Percentiles rank a stretch among this genome's conserved stretches.
Evolutionary conservation across 192 early-diverging fungal genomes (phyloP).

Genomic region (Fimicolochytrium jonesii): DNA sequence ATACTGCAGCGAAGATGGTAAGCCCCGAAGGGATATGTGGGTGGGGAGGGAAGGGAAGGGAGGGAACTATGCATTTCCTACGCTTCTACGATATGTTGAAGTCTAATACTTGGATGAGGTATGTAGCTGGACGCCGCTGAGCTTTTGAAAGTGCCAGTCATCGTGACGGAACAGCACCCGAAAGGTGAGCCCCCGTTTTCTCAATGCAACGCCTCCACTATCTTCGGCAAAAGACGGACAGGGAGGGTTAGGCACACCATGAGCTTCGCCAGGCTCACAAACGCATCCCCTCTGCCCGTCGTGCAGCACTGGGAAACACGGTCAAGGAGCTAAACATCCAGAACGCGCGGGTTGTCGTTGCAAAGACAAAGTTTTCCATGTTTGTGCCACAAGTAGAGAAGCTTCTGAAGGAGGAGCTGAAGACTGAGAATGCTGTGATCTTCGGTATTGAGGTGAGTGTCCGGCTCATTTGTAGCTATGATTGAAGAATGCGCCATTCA

Average conservation of each 20-base stretch:
- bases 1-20: conserved; percentile 85
- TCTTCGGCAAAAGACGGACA: too few relatives aligned
- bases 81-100: neutral
- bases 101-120: neutral
- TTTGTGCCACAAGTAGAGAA: conserved; percentile 54
- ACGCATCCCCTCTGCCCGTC: too few relatives aligned
- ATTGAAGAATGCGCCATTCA: too few relatives aligned
- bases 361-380: conserved; percentile 94
- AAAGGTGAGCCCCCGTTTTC: too few relatives aligned
- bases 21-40: too few relatives aligned
- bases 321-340: conserved; percentile 71
- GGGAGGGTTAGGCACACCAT: too few relatives aligned
- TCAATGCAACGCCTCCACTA: too few relatives aligned
- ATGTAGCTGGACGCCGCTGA: conserved; percentile 63
- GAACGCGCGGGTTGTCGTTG: conserved; percentile 49
- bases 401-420: conserved; percentile 41
- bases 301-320: conserved; percentile 63
- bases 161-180: conserved; percentile 89
- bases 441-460: conserved; percentile 81
- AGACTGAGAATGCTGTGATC: conserved; percentile 68
- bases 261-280: too few relatives aligned
- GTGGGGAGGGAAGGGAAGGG: too few relatives aligned
- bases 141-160: conserved; percentile 73
- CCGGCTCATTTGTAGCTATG: too few relatives aligned
- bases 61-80: conserved; percentile 4